These are phyloP conservation scores for Epicoccum sorghinum DNA, from an alignment of 2,329 filamentous ascomycete species.

Conservation along the genomic window DNA sequence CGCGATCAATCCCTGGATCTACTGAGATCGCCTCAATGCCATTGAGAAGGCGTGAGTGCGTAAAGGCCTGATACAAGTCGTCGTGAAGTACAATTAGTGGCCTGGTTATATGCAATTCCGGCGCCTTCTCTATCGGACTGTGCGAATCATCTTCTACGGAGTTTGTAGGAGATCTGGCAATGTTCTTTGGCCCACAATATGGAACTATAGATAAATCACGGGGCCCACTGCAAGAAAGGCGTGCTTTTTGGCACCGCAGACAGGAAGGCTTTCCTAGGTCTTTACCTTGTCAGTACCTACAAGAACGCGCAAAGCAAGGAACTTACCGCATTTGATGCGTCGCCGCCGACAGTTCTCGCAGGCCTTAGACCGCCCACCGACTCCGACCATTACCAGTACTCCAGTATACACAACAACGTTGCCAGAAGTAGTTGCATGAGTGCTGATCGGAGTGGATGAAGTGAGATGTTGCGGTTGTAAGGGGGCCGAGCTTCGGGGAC, in stretches of 20 bases:
- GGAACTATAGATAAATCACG: background rate
- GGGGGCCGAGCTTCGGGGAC: no score
- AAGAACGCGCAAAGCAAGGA: background rate
- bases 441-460: no score
- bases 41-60: background rate
- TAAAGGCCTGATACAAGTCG: background rate
- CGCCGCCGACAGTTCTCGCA: background rate
- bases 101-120: no score
- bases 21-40: background rate
- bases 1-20: background rate
- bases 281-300: background rate
- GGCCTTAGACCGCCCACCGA: background rate
- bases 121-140: no score
- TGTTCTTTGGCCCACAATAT: background rate
- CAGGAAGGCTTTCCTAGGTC: background rate
- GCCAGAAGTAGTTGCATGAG: no score
- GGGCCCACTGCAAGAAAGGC: background rate
- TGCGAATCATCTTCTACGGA: no score
- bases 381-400: background rate
- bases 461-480: no score
- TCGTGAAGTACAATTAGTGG: background rate
- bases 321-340: background rate
- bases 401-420: no score
- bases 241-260: background rate
- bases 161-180: no score